phyloP scores from a whole-genome alignment of 2,329 filamentous ascomycete genomes.

The Pseudogymnoascus sp. region DNA sequence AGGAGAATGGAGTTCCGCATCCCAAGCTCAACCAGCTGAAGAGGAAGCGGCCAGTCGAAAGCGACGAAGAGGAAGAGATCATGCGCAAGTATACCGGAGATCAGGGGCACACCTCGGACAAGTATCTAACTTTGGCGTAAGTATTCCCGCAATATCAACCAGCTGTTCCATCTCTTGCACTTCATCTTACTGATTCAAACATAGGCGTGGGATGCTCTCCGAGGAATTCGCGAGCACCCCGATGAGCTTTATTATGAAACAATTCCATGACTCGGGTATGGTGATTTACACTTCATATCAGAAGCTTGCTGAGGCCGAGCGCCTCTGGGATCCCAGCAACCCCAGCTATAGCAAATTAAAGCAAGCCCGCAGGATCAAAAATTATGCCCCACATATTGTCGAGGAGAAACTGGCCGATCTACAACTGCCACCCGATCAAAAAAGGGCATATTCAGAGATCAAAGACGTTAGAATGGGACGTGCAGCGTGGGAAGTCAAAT shows the following conservation, averaged over 20 bases:
- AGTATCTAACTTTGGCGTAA: neutral
- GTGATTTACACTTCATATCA: constrained; percentile 25
- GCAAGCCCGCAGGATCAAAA: constrained; percentile 19
- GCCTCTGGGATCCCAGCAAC: constrained; percentile 20
- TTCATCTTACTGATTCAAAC: neutral
- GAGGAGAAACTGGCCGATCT: neutral
- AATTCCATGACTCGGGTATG: neutral
- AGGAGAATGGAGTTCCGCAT: constrained; percentile 33
- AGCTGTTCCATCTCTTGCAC: neutral
- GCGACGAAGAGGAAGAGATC: constrained; percentile 29
- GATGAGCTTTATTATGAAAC: constrained; percentile 12
- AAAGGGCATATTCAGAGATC: constrained; percentile 32
- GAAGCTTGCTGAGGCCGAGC: constrained; percentile 30
- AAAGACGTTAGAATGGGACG: constrained; percentile 29
- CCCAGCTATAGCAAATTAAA: constrained; percentile 25
- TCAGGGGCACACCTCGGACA: neutral
- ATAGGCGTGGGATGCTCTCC: constrained; percentile 20
- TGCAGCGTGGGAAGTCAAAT: constrained; percentile 25
- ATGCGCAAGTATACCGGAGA: constrained; percentile 20
- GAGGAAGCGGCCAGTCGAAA: constrained; percentile 29
- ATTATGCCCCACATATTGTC: constrained; percentile 10
- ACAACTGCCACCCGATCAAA: constrained; percentile 13
- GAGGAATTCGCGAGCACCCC: constrained; percentile 31
- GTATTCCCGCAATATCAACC: neutral
- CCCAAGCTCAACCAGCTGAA: constrained; percentile 34